A percentile compares a stretch with the other conserved stretches of the same genome.
These are phyloP conservation scores for Neofusicoccum sp. DNA, from an alignment of 2,329 filamentous ascomycete species.

Conservation along the genomic window DNA sequence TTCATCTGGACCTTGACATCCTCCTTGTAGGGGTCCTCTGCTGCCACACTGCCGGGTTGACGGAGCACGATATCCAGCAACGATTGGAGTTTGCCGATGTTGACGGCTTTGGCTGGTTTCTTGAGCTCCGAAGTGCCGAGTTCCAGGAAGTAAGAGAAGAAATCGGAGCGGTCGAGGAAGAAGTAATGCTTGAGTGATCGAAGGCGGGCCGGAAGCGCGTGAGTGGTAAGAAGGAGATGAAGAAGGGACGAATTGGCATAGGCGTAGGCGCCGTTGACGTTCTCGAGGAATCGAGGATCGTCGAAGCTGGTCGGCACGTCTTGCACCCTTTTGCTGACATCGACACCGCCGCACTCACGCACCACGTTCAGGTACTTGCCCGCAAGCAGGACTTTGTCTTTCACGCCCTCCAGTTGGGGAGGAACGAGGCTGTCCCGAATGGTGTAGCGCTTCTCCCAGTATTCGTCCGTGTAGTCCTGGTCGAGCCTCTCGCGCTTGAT, in stretches of 20 bases:
- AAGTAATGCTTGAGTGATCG: slow-evolving; percentile 97
- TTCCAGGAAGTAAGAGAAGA: slow-evolving; percentile 97
- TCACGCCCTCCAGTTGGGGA: slow-evolving; percentile 84
- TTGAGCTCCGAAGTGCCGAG: slow-evolving; percentile 84
- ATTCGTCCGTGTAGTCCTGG: slow-evolving; percentile 97
- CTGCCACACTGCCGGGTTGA: slow-evolving; percentile 92
- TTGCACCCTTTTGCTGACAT: slow-evolving; percentile 82
- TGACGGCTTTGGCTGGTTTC: slow-evolving; percentile 84
- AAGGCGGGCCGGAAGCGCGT: slow-evolving; percentile 81
- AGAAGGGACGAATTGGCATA: slow-evolving; percentile 93
- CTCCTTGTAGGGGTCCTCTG: slow-evolving; percentile 95
- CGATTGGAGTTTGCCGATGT: slow-evolving; percentile 89
- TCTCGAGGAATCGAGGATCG: slow-evolving; percentile 87
- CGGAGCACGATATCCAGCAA: slow-evolving; percentile 92
- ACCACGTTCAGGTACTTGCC: slow-evolving; percentile 99
- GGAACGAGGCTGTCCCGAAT: slow-evolving; percentile 88
- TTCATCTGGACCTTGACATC: slow-evolving; percentile 98
- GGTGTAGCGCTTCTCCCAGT: slow-evolving; percentile 97
- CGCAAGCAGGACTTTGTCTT: slow-evolving; percentile 90
- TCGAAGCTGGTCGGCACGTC: slow-evolving; percentile 93
- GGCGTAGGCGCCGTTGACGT: slow-evolving; percentile 92
- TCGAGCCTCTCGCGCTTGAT: slow-evolving; percentile 88
- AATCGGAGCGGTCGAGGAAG: slow-evolving; percentile 96
- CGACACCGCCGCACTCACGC: slow-evolving; percentile 91
- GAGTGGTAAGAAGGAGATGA: slow-evolving; percentile 85